Evolutionary conservation across 2,329 filamentous ascomycete species (phyloP).

Genomic region (Cryphonectria nitschkei): DNA sequence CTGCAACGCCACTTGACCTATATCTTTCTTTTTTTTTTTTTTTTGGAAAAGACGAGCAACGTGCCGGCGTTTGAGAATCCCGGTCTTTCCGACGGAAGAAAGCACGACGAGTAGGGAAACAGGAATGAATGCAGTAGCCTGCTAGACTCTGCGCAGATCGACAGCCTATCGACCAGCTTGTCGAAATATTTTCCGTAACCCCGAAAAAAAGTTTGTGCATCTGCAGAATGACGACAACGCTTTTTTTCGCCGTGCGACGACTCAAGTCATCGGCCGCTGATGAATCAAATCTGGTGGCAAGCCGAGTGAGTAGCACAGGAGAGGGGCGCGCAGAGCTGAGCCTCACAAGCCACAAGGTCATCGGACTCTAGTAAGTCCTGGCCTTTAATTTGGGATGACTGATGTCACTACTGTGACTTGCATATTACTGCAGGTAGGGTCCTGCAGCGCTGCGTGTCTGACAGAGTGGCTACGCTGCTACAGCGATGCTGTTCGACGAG

Average conservation of each 20-base stretch:
- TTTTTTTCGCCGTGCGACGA: too few relatives aligned
- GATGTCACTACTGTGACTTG: background rate
- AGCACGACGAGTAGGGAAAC: background rate
- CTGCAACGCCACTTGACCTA: background rate
- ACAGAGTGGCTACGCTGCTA: too few relatives aligned
- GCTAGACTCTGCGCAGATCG: background rate
- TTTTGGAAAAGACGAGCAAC: background rate
- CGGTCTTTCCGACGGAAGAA: background rate
- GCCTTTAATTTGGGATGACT: background rate
- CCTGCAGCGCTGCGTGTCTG: too few relatives aligned
- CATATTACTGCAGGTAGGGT: too few relatives aligned
- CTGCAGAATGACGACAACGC: slow-evolving; percentile 25
- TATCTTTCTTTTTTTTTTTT: too few relatives aligned
- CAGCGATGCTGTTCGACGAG: too few relatives aligned
- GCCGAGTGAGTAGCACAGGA: background rate
- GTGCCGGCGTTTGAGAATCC: background rate
- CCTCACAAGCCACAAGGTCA: slow-evolving; percentile 5
- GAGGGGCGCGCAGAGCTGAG: background rate
- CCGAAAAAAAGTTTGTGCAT: background rate
- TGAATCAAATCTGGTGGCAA: background rate
- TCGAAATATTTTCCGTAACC: slow-evolving; percentile 1
- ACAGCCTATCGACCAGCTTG: background rate
- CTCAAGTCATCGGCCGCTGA: background rate
- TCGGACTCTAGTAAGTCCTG: background rate
- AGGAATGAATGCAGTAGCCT: background rate